Percentiles rank a stretch among this genome's conserved stretches.
Evolutionary conservation across 2,329 filamentous ascomycete genomes (phyloP).

Genomic region (Metarhizium brunneum): DNA sequence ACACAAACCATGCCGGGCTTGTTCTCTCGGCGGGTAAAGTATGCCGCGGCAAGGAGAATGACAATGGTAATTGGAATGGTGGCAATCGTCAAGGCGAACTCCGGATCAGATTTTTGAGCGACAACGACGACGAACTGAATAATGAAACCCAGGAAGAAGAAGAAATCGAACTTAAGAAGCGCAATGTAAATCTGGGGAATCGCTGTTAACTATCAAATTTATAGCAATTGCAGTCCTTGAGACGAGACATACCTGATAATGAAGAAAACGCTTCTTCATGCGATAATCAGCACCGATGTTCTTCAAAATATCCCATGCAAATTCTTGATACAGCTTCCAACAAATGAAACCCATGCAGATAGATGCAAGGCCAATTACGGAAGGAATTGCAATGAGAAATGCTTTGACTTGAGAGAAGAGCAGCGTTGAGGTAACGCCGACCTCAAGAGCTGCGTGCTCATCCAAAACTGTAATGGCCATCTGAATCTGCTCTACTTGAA

Average conservation of each 20-base stretch:
- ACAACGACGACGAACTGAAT: conserved; percentile 97
- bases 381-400: conserved; percentile 77
- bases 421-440: conserved; percentile 18
- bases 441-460: conserved; percentile 32
- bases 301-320: conserved; percentile 99
- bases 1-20: conserved; percentile 65
- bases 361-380: conserved; percentile 69
- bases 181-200: conserved; percentile 81
- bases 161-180: conserved; percentile 97
- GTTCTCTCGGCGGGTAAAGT: conserved; percentile 77
- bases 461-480: conserved; percentile 56
- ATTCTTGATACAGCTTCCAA: conserved; percentile 97
- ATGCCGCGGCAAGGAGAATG: conserved; percentile 78
- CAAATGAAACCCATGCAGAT: conserved; percentile 65
- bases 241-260: conserved; percentile 67
- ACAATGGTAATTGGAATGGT: conserved; percentile 86
- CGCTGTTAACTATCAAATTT: neutral
- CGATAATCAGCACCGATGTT: conserved; percentile 95
- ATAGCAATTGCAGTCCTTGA: no score
- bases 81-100: conserved; percentile 79
- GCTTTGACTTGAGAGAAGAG: conserved; percentile 65
- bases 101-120: conserved; percentile 54
- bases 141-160: conserved; percentile 98
- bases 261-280: conserved; percentile 93
- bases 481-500: conserved; percentile 85